phyloP scores from a whole-genome alignment of 306 rosid species.

The Prunus mira region DNA sequence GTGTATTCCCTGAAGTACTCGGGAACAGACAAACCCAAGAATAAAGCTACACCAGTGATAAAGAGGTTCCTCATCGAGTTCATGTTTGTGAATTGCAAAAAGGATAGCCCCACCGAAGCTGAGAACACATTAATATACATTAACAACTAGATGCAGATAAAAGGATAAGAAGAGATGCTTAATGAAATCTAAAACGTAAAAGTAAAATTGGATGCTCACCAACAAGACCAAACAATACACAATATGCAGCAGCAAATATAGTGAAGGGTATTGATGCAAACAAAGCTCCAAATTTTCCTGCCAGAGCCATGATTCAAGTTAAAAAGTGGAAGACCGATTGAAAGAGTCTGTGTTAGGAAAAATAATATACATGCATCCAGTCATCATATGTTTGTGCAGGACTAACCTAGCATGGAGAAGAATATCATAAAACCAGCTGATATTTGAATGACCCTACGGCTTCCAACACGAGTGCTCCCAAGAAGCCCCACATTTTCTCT shows the following conservation, averaged over 20 bases:
- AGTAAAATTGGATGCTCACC: constrained; percentile 46
- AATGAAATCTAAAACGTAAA: background rate
- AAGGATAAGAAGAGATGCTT: background rate
- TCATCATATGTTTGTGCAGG: background rate
- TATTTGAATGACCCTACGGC: constrained; percentile 96
- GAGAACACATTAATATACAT: constrained; percentile 21
- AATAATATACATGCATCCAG: background rate
- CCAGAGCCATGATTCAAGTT: constrained; percentile 15
- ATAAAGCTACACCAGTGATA: constrained; percentile 77
- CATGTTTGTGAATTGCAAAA: constrained; percentile 99
- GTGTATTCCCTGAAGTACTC: constrained; percentile 87
- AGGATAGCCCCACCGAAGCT: constrained; percentile 98
- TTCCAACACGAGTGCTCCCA: constrained; percentile 97
- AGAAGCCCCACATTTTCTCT: constrained; percentile 97
- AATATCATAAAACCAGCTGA: constrained; percentile 98
- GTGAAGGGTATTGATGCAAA: constrained; percentile 97
- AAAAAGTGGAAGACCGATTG: background rate
- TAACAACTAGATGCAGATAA: constrained; percentile 11
- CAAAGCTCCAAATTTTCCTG: constrained; percentile 97
- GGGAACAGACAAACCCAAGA: constrained; percentile 87
- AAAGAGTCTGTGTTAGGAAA: background rate
- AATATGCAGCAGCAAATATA: constrained; percentile 84
- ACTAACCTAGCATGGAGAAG: constrained; percentile 87
- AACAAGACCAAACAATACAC: constrained; percentile 94
- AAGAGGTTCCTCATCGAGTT: constrained; percentile 96